Conservation (phyloP, 2,329 filamentous ascomycete species). For the Penicillium glabrum region DNA sequence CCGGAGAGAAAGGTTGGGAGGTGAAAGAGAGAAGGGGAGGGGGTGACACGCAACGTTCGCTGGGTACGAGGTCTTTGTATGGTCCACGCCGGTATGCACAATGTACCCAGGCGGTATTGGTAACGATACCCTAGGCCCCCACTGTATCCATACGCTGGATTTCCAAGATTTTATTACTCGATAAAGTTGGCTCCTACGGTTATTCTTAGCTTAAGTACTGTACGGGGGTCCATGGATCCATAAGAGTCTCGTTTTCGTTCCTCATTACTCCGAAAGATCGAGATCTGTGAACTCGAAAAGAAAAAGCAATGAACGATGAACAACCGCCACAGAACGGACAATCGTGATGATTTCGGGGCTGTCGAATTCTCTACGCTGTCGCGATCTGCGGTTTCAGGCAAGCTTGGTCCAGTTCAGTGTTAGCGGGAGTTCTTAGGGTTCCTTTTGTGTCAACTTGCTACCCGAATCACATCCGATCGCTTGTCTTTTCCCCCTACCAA, state of each 20-base stretch:
- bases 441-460: constrained; percentile 8
- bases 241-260: background rate
- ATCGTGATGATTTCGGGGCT: constrained; percentile 5
- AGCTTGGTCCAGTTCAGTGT: constrained; percentile 8
- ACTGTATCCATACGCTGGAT: background rate
- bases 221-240: background rate
- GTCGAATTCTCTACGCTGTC: constrained; percentile 1
- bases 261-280: background rate
- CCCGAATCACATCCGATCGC: background rate
- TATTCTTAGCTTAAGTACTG: background rate
- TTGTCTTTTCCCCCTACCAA: background rate
- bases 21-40: constrained; percentile 8
- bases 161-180: background rate
- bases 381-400: constrained; percentile 18
- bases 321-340: background rate
- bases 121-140: background rate
- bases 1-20: background rate
- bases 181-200: background rate
- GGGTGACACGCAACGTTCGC: constrained; percentile 8
- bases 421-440: constrained; percentile 9
- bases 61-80: constrained; percentile 12
- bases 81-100: constrained; percentile 2
- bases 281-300: background rate
- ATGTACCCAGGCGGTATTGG: constrained; percentile 1
- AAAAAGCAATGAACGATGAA: background rate